Evolutionary conservation across 2,329 filamentous ascomycete species (phyloP), one percentile per base, ranked within the genome.

Genomic region (Xylariaceae sp.): DNA sequence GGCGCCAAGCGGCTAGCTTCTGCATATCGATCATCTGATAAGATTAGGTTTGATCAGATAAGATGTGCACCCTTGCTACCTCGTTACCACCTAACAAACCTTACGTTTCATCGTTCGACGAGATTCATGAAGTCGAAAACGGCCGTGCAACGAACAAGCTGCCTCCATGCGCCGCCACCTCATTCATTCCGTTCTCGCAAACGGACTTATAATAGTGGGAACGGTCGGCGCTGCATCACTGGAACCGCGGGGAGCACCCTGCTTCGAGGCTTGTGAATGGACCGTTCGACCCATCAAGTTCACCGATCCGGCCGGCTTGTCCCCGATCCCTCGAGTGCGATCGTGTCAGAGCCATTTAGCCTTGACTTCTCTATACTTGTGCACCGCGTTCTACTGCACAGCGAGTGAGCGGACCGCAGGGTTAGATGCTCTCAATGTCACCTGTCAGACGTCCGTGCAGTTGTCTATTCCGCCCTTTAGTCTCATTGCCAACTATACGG

Each of bases 301-400:
- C 54, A 62, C 63, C 48, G 74, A 76, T 46, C 60, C 63, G 42
- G 57, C 64, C 2, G 26, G 52, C 29, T 29, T 46, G 16, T 56
- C 62, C 2, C 55, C 60, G 18, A 62, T 64, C 5, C 61, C 60
- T 7, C 50, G 57, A 5, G 57, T 60, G 14, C 56, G 58, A 14
- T 48, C 62, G 1, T 77, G 75, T 53, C 57, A 66, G 26, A 76
- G 72, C 29, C 60, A 52, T 0, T 59, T 69, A 23, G 59, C 37
- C 14, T 54, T 67, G 18, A 50, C 56, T 18, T 77, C 75, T 2
- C 59, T 76, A 7, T 77, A 73, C 16, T 54, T 79, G 0, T 80
- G 77, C 40, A 44, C 74, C 10, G 59, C 66, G 3, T 59, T 70
- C 2, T 72, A 75, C 62, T 79, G 77, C 57, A 60, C 60, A 26